Base-by-base conservation (phyloP, 2,329 filamentous ascomycete species). In the Phyllosticta citrichinensis region DNA sequence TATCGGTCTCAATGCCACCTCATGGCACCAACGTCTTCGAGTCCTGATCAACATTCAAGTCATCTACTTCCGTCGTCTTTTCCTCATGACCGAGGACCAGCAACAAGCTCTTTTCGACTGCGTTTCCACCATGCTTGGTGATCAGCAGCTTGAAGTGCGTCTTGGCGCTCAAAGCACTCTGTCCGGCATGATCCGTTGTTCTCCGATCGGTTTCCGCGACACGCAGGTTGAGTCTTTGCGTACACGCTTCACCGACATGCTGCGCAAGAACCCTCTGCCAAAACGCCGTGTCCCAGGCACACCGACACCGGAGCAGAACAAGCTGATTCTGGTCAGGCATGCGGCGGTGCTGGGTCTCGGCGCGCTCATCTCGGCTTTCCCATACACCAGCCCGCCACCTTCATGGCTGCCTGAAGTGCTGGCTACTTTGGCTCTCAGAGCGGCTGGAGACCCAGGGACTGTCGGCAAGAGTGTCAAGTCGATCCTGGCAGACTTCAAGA, bases 31-130 rank as follows among this genome's bases (percentile, higher is more conserved):
- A 76, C 88, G 94, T 55, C 81, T 99, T 50, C 86, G 95, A 25
- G 91, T 96, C 52, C 84, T 99, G 66, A 92, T 99, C 76, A 97
- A 97, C 76, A 97, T 99, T 80, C 95, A 99, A 70, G 93, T 97
- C 65, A 87, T 99, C 67, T 99, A 97, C 79, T 99, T 97, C 84
- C 88, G 94, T 57, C 89, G 93, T 25, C 83, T 99, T 47, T 99
- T 99, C 80, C 79, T 97, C 27, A 89, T 95, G 66, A 83, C 85
- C 33, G 79, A 83, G 6, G 76, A 82, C 8, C 87, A 96, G 71
- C 88, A 94, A 59, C 83, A 90, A 67, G 82, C 84, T 35, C 83
- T 99, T 17, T 96, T 97, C 71, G 86, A 88, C 53, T 95, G 92
- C 60, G 92, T 99, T n/a, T 91, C 92, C 51, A 89, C 88, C 66